Base-by-base conservation (phyloP, 495 filamentous ascomycete genomes). In the Tuber borchii region DNA sequence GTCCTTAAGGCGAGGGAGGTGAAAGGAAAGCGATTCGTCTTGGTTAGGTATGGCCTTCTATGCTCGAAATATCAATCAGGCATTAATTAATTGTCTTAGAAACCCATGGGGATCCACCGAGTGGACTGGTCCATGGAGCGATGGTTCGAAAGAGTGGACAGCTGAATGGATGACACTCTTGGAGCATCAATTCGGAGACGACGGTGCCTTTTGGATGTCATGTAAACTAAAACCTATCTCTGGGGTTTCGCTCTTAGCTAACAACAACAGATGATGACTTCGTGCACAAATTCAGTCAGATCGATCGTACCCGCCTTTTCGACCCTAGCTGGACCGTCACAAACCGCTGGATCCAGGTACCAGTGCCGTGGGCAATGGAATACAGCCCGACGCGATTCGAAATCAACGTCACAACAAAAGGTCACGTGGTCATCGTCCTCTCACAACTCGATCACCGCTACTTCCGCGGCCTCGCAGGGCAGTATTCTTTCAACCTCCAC, bases 81-180 rank as follows among this genome's bases (percentile, higher is more conserved):
- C 73, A 12, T n/a, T 7, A 34, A 34, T 40, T 40, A 40, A 5
- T 16, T 68, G 9, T 31, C 2, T 42, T 74, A 88, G 89, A 69
- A 97, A 97, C 78, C 95, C 95, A 0, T 97, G 94, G 94, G 95
- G 95, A 2, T 88, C 87, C 72, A 88, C 88, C 6, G 94, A 96
- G 84, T 97, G 94, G 91, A 90, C 86, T 17, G 91, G 92, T 9
- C 84, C 93, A 7, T 96, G 93, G 92, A 92, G 91, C 81, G 85
- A 86, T 72, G 85, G 95, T 31, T 94, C 91, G 14, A 93, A 94
- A 80, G 90, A 97, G 84, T 97, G 95, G 93, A 97, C 93, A 2
- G 85, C 92, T 0, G 90, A 96, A 80, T 96, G 93, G 93, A 90
- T 97, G 87, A 83, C 88, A 61, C 90, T 90, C 74, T 87, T 97